phyloP scores from a whole-genome alignment of 768 basidiomycete species.

The Hydnum rufescens region DNA sequence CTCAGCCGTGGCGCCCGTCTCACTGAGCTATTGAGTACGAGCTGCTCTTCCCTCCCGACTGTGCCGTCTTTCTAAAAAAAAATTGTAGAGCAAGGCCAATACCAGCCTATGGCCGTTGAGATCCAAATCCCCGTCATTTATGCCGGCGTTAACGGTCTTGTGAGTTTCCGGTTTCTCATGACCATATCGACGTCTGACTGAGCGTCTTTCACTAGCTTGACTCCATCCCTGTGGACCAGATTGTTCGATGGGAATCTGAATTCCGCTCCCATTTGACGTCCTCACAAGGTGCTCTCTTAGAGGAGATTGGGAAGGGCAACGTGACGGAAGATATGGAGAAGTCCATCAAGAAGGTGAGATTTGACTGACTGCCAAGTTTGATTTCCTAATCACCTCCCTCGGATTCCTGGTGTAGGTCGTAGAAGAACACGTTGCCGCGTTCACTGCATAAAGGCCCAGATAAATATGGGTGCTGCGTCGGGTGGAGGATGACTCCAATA shows the following conservation, averaged over 20 bases:
- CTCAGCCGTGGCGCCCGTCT: constrained; percentile 95
- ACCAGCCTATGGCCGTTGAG: constrained; percentile 86
- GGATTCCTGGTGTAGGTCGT: no score
- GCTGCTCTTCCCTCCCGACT: neutral
- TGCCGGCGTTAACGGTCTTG: constrained; percentile 98
- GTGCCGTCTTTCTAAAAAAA: constrained; percentile 10
- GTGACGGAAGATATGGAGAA: constrained; percentile 82
- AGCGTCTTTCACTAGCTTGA: constrained; percentile 81
- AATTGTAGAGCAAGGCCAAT: constrained; percentile 86
- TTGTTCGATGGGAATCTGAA: constrained; percentile 79
- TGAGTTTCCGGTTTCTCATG: no score
- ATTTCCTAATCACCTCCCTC: neutral
- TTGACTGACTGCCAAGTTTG: constrained; percentile 1
- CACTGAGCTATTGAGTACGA: constrained; percentile 81
- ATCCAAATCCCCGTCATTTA: constrained; percentile 98
- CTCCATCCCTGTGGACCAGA: constrained; percentile 84
- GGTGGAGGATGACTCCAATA: no score
- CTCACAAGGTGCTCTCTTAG: constrained; percentile 53
- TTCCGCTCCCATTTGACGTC: constrained; percentile 76
- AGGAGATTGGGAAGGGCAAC: constrained; percentile 64
- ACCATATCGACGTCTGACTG: neutral
- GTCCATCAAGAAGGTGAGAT: constrained; percentile 88
- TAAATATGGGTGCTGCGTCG: no score
- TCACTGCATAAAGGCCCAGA: constrained; percentile 36
- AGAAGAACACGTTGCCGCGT: constrained; percentile 70